Conservation (phyloP, 345 rosid genomes). For the Populus ilicifolia region DNA sequence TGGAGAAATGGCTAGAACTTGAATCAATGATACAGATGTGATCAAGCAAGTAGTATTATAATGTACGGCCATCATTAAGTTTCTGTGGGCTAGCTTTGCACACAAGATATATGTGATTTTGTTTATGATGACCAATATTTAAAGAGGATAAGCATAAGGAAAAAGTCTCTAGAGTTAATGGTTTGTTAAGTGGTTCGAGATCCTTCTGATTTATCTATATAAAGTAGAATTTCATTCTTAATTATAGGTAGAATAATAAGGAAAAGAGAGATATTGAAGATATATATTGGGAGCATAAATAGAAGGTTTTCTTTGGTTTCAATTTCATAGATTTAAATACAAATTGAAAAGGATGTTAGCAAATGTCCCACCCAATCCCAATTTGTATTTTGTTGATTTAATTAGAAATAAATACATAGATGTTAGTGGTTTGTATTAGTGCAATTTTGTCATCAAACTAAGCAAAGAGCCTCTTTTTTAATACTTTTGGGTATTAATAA, state of each 20-base stretch:
- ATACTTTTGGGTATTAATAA: too few relatives aligned
- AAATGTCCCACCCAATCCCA: not conserved
- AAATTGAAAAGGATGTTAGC: not conserved
- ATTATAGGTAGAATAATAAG: constrained; percentile 13
- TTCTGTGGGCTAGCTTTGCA: constrained; percentile 29
- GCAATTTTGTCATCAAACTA: too few relatives aligned
- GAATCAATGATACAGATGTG: constrained; percentile 21
- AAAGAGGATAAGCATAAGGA: constrained; percentile 7
- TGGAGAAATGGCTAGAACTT: constrained; percentile 17
- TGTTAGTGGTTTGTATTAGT: too few relatives aligned
- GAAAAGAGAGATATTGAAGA: not conserved
- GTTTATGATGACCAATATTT: constrained; percentile 13
- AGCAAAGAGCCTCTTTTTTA: too few relatives aligned
- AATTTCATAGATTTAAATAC: not conserved
- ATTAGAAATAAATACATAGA: too few relatives aligned
- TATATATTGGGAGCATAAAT: not conserved
- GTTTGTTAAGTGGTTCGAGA: constrained; percentile 14
- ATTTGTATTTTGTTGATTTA: not conserved
- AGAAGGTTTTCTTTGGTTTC: not conserved
- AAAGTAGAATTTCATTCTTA: constrained; percentile 9
- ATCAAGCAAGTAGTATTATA: not conserved
- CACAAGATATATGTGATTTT: constrained; percentile 5
- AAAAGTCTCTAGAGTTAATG: constrained; percentile 5
- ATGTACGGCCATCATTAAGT: constrained; percentile 22
- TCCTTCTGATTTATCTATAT: constrained; percentile 11